Percentiles rank a stretch among this genome's conserved stretches.
These are phyloP conservation scores for Aegilops sharonensis DNA, from an alignment of 176 grass and related monocot species.

Conservation along the genomic window DNA sequence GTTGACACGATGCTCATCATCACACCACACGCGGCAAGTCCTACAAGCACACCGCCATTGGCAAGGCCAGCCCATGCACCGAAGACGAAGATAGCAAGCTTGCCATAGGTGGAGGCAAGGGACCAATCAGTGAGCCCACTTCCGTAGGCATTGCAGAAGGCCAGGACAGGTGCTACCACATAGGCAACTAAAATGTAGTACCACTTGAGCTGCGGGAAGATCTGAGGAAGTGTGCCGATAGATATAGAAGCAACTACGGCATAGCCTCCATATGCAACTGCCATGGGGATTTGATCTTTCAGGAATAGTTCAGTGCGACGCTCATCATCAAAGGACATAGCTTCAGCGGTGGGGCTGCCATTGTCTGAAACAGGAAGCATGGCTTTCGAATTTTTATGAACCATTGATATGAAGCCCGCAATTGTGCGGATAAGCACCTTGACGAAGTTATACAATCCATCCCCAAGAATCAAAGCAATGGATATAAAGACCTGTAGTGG, in stretches of 20 bases:
- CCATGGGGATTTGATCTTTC: slow-evolving; percentile 72
- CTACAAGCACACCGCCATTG: slow-evolving; percentile 76
- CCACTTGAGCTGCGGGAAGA: slow-evolving; percentile 88
- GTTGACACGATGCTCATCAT: slow-evolving; percentile 97
- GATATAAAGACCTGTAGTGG: slow-evolving; percentile 68
- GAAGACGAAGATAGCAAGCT: slow-evolving; percentile 90
- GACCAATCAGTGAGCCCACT: slow-evolving; percentile 97
- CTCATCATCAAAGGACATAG: slow-evolving; percentile 69
- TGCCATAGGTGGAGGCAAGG: slow-evolving; percentile 90
- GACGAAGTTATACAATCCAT: slow-evolving; percentile 74
- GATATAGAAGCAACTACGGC: slow-evolving; percentile 56
- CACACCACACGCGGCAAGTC: slow-evolving; percentile 82
- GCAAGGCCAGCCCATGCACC: slow-evolving; percentile 78
- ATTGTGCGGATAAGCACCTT: slow-evolving; percentile 55
- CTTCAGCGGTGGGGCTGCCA: slow-evolving; percentile 18
- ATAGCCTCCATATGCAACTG: slow-evolving; percentile 67
- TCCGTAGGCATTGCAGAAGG: slow-evolving; percentile 97
- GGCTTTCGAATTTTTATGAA: slow-evolving; percentile 43
- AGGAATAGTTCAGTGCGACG: slow-evolving; percentile 64
- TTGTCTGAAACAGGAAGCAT: slow-evolving; percentile 56
- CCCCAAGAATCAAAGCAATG: slow-evolving; percentile 84
- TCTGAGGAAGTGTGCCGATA: slow-evolving; percentile 59
- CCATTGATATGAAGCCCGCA: slow-evolving; percentile 32
- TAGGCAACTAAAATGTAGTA: slow-evolving; percentile 85
- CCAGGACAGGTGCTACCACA: slow-evolving; percentile 64